Percentiles rank a stretch among this genome's conserved stretches.
Evolutionary conservation across 163 green algal genomes (phyloP).

Genomic region (Prototheca stagnorum): DNA sequence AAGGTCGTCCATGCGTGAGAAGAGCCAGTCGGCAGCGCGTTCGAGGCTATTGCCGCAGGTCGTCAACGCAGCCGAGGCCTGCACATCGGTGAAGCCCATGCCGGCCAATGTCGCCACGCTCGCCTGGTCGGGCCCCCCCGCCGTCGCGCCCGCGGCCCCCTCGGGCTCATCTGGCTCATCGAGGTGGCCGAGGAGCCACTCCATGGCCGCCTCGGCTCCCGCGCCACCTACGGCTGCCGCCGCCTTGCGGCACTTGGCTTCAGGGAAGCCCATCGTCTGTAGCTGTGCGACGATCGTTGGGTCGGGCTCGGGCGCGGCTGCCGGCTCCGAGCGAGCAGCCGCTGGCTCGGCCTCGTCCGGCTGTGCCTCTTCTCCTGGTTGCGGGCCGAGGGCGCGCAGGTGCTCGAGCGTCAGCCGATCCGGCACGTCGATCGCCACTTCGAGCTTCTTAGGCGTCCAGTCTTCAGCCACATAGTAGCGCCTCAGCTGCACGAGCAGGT

Average conservation of each 20-base stretch:
- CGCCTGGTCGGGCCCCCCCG: conserved; percentile 20
- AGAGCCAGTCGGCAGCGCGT: conserved; percentile 85
- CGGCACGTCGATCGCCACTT: conserved; percentile 75
- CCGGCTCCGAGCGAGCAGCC: conserved; percentile 1
- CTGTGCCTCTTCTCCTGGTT: conserved; percentile 64
- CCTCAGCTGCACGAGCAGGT: conserved; percentile 70
- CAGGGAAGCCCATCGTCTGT: conserved; percentile 80
- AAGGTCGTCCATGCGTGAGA: conserved; percentile 72
- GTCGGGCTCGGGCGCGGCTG: conserved; percentile 27
- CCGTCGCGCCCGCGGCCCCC: conserved; percentile 2
- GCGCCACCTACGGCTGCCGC: conserved; percentile 25
- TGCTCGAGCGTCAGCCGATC: conserved; percentile 57
- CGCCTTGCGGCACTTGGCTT: conserved; percentile 63
- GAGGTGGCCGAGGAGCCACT: conserved; percentile 84
- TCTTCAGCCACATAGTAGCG: conserved; percentile 61
- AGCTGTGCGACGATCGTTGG: conserved; percentile 50
- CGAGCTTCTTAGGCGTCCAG: conserved; percentile 85
- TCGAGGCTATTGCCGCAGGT: conserved; percentile 53
- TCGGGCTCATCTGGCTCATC: conserved; percentile 57
- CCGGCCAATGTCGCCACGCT: conserved; percentile 39
- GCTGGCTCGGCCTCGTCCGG: conserved; percentile 33
- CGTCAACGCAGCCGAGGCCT: conserved; percentile 37
- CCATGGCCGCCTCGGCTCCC: conserved; percentile 60
- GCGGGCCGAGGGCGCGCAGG: conserved; percentile 46
- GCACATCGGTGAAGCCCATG: conserved; percentile 69